Base-by-base conservation (phyloP, 2,329 filamentous ascomycete genomes). In the Aspergillus ochraceus region DNA sequence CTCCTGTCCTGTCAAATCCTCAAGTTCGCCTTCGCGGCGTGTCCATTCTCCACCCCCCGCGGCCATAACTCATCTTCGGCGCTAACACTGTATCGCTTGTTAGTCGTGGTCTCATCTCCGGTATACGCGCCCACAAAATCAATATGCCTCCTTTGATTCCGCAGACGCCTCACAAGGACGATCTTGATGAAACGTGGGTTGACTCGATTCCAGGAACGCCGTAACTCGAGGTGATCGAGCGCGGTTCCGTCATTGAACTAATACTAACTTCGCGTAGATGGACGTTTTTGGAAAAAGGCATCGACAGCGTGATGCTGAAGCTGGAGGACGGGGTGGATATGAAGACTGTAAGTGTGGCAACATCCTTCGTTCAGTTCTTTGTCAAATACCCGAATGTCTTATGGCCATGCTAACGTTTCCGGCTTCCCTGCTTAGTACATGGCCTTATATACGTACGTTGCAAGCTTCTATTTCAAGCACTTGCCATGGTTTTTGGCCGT, bases 261-360 rank as follows among this genome's bases (percentile, higher is more conserved):
- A 54, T 45, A 56, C 68, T 72, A 59, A 74, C 14, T 49, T 52
- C 54, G 52, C 57, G 52, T 68, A 96, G 91, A 80, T 99, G 95
- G 95, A 82, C 84, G 60, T 98, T 96, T 76, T 84, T 99, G 55
- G 89, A 97, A 76, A 84, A 84, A 62, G 93, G 94, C 65, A 92
- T 99, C 67, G 88, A 92, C 66, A 91, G 89, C 74, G 96, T 99
- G 72, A 98, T 99, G 94, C 86, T 87, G 68, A 90, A 96, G 72
- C 84, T 98, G 29, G 90, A 94, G 71, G 90, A 92, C 66, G 95
- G 95, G 62, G 90, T 99, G 79, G 93, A 97, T 72, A 92, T 98
- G 88, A 87, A 90, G 69, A 94, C 91, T 68, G 88, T 90, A 81
- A 71, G 86, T 74, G 19, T 24, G 20, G 19, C 45, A 22, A 22